Evolutionary conservation across 176 grass and related monocot species (phyloP).

Genomic region (Oryza punctata): DNA sequence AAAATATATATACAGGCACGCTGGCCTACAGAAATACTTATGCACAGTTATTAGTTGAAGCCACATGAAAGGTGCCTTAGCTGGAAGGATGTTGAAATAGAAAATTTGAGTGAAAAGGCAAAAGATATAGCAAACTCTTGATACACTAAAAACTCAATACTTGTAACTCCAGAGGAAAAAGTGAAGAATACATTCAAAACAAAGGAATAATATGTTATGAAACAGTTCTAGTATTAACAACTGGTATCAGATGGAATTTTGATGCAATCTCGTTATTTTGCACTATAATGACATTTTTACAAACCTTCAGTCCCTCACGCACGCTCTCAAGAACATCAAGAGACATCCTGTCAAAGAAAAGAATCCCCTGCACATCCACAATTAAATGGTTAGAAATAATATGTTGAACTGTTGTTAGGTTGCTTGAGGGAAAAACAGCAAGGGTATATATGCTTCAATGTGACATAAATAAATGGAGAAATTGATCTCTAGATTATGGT

Average conservation of each 20-base stretch:
- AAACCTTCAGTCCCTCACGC: conserved; percentile 70
- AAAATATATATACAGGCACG: not conserved
- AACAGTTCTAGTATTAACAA: not conserved
- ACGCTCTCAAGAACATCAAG: conserved; percentile 85
- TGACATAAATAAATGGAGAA: not conserved
- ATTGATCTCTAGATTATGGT: conserved; percentile 14
- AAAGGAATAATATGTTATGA: not conserved
- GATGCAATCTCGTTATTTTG: not conserved
- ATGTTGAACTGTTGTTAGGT: conserved; percentile 1
- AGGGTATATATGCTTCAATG: not conserved
- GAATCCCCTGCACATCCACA: conserved; percentile 78
- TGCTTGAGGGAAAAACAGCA: conserved; percentile 12
- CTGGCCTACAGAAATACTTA: not conserved
- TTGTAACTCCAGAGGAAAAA: conserved; percentile 7
- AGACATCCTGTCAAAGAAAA: conserved; percentile 97
- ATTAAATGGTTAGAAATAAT: conserved; percentile 24
- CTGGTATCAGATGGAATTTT: not conserved
- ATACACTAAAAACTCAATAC: not conserved
- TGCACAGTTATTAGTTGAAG: not conserved
- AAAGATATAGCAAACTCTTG: conserved; percentile 10
- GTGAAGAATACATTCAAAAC: conserved; percentile 14
- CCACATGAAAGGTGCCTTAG: not conserved
- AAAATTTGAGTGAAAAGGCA: conserved; percentile 9
- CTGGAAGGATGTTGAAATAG: not conserved
- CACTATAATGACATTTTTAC: conserved; percentile 14